These are phyloP conservation scores for Phymatotrichopsis omnivora DNA, from an alignment of 2,329 filamentous ascomycete genomes.

Conservation along the genomic window DNA sequence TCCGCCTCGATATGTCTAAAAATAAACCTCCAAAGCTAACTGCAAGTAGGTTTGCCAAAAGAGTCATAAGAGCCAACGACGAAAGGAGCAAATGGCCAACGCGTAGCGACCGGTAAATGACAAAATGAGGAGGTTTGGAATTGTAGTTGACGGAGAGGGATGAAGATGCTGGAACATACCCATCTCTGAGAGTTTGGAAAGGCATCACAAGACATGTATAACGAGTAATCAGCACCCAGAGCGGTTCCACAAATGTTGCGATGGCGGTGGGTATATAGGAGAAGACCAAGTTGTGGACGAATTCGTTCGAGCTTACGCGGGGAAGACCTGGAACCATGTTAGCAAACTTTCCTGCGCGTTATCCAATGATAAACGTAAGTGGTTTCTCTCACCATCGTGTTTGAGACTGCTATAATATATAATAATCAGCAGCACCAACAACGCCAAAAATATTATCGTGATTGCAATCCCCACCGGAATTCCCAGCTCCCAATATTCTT, in stretches of 20 bases:
- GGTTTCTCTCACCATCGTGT: neutral
- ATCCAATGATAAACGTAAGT: neutral
- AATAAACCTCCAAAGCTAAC: slow-evolving; percentile 1
- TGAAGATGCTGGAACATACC: neutral
- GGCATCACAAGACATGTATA: slow-evolving; percentile 3
- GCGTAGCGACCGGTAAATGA: neutral
- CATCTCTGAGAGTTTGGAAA: neutral
- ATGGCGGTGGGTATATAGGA: slow-evolving; percentile 6
- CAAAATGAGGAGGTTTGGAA: slow-evolving; percentile 2
- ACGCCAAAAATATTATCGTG: neutral
- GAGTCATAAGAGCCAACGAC: neutral
- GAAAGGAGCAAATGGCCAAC: neutral
- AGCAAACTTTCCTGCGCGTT: no score
- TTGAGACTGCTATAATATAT: neutral
- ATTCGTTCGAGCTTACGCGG: neutral
- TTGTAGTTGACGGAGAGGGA: neutral
- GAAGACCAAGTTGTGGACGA: slow-evolving; percentile 1
- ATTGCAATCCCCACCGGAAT: neutral
- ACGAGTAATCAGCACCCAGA: neutral
- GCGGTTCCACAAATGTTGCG: slow-evolving; percentile 2
- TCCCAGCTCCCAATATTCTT: neutral
- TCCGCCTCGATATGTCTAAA: no score
- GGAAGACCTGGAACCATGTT: neutral
- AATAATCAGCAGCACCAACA: neutral
- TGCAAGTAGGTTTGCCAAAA: neutral